phyloP scores from a whole-genome alignment of 2,329 filamentous ascomycete species.

The Xylariaceae sp. region DNA sequence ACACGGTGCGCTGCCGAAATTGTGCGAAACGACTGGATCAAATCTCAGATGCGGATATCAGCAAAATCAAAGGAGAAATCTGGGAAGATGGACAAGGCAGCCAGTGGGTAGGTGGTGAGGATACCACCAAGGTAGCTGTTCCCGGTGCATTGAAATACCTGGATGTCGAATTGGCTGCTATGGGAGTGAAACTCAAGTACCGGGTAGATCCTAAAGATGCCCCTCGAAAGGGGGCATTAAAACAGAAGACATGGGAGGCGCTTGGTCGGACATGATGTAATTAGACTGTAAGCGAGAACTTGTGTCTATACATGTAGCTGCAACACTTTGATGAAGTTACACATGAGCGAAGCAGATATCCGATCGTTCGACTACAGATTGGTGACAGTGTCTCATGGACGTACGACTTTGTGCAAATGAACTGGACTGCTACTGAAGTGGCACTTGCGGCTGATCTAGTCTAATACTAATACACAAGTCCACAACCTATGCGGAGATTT shows the following conservation, averaged over 20 bases:
- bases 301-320: not conserved
- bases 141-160: slow-evolving; percentile 89
- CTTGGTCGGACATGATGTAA: too few species aligned
- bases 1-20: slow-evolving; percentile 71
- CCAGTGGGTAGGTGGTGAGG: slow-evolving; percentile 81
- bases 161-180: slow-evolving; percentile 91
- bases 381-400: too few species aligned
- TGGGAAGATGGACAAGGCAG: slow-evolving; percentile 91
- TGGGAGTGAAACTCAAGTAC: slow-evolving; percentile 95
- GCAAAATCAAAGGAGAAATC: slow-evolving; percentile 63
- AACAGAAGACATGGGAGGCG: slow-evolving; percentile 34
- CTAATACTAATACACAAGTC: too few species aligned
- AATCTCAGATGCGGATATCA: slow-evolving; percentile 53
- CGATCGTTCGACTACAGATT: too few species aligned
- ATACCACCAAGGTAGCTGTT: slow-evolving; percentile 87
- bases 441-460: too few species aligned
- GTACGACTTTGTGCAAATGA: too few species aligned
- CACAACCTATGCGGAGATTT: too few species aligned
- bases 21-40: slow-evolving; percentile 64
- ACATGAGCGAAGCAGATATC: too few species aligned
- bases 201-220: slow-evolving; percentile 61
- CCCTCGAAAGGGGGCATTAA: slow-evolving; percentile 49
- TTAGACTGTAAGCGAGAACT: too few species aligned
- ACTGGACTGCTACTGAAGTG: too few species aligned
- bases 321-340: too few species aligned